A percentile compares a stretch with the other conserved stretches of the same genome.
Evolutionary conservation across 2,329 filamentous ascomycete species (phyloP).

Genomic region (Aspergillus uvarum): DNA sequence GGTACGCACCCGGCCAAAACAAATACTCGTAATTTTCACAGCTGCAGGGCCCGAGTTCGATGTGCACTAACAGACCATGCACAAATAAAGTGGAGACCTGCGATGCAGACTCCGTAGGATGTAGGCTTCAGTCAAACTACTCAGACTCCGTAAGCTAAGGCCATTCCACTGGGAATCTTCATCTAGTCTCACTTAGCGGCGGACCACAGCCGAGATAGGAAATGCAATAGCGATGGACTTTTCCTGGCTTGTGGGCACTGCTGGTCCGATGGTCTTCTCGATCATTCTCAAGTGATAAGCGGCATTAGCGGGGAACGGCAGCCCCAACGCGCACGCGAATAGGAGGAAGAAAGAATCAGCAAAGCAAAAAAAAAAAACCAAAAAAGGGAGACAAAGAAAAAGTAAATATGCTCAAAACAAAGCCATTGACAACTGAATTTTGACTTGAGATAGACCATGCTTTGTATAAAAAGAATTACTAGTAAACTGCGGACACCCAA

Average conservation of each 20-base stretch:
- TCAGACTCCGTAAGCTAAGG: too few relatives aligned
- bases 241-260: neutral
- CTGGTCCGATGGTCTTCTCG: neutral
- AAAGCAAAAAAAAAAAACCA: neutral
- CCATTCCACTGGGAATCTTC: too few relatives aligned
- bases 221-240: neutral
- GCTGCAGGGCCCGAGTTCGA: neutral
- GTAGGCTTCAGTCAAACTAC: neutral
- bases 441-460: too few relatives aligned
- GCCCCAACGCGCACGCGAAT: neutral
- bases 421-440: neutral
- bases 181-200: neutral
- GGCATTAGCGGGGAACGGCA: neutral
- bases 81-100: neutral
- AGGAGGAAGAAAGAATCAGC: neutral
- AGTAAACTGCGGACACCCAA: too few relatives aligned
- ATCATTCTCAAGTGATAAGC: neutral
- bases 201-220: neutral
- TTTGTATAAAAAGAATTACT: too few relatives aligned
- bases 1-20: neutral
- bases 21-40: neutral
- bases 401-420: neutral
- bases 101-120: neutral
- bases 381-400: neutral
- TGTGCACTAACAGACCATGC: neutral